Evolutionary conservation across 169 alveolate species (phyloP).

Genomic region (Babesia bigemina): DNA sequence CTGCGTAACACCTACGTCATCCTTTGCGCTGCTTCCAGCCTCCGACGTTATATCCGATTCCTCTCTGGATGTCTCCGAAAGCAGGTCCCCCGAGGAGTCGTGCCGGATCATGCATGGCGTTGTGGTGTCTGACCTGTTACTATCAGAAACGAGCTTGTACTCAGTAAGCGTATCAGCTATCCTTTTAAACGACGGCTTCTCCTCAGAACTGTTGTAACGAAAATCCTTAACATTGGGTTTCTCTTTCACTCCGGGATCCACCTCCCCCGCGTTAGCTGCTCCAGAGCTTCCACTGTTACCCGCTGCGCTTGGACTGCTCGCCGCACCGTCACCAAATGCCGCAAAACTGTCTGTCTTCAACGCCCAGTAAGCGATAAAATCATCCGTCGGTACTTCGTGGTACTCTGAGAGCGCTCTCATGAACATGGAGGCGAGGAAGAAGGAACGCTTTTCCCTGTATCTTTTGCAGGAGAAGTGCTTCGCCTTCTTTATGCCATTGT

Average conservation of each 20-base stretch:
- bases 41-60: conserved; percentile 33
- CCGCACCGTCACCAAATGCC: conserved; percentile 18
- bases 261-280: not conserved
- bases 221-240: not conserved
- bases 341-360: conserved; percentile 25
- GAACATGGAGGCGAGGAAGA: conserved; percentile 45
- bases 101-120: conserved; percentile 35
- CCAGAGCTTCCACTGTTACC: not conserved
- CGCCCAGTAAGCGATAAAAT: conserved; percentile 42
- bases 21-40: not conserved
- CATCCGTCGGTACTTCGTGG: conserved; percentile 42
- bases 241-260: not conserved
- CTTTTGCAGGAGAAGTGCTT: conserved; percentile 65
- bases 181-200: not conserved
- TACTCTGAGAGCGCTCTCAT: conserved; percentile 39
- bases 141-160: conserved; percentile 8
- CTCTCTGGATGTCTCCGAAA: conserved; percentile 27
- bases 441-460: conserved; percentile 43
- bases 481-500: conserved; percentile 61
- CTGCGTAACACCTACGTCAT: not conserved
- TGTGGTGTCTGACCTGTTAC: not conserved
- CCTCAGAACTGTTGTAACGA: not conserved
- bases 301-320: not conserved
- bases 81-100: conserved; percentile 28
- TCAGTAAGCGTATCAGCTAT: conserved; percentile 5